Evolutionary conservation across 352 stramenopile species (phyloP), one percentile per base, ranked within the genome.

Genomic region (Phytopythium vexans): DNA sequence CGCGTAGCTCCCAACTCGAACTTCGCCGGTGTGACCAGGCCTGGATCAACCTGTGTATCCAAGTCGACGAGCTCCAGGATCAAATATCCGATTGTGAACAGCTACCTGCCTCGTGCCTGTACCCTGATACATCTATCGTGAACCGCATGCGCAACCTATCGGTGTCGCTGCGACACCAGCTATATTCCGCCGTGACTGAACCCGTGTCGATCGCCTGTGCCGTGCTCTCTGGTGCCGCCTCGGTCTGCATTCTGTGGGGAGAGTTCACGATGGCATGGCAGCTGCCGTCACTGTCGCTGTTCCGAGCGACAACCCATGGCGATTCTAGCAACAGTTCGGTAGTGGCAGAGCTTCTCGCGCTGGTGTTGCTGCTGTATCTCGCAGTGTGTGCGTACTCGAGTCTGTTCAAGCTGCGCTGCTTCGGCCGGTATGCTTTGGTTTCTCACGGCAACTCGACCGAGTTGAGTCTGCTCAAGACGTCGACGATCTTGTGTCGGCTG

Each of bases 231-330:
- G 65, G 55, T 0, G 41, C 75, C 12, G 48, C 62, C n/a, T 86
- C 77, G 16, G 48, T 82, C 3, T 67, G 70, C 45, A 68, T 91
- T n/a, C 47, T 85, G 36, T 91, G 77, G 77, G 72, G 77, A 10
- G 80, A 91, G 47, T 48, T 88, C 33, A 85, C 70, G 0, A 86
- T 91, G 74, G 57, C 61, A 8, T 80, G 66, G 59, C 62, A 74
- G 35, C 31, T 67, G 27, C 58, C 78, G 5, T 61, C 60, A 27
- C 33, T 72, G 3, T 68, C 63, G 5, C 15, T 77, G 21, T 74
- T 77, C 44, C 60, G 56, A 15, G 61, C 59, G 39, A 36, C 70
- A n/a, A 62, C 67, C 6, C 16, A 2, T 10, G 15, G 15, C 34
- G 46, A 41, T 14, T 40, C 51, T 34, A 14, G 59, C 38, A 59